These are phyloP conservation scores for Monilinia vaccinii-corymbosi DNA, from an alignment of 2,329 filamentous ascomycete genomes.

Conservation along the genomic window DNA sequence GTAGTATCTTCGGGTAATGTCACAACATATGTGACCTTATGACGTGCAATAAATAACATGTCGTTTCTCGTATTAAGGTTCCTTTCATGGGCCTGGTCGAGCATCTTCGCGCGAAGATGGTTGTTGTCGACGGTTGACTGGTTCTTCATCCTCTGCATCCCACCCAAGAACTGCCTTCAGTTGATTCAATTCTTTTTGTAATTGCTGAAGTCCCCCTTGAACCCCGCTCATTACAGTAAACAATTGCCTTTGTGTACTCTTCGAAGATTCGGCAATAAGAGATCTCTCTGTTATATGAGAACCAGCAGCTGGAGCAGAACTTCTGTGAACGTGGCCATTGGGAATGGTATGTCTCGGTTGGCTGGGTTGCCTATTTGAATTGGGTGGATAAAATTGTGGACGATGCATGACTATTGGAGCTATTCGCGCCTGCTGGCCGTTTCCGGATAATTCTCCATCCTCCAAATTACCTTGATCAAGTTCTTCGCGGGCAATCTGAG, in stretches of 20 bases:
- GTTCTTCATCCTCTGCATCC: conserved; percentile 13
- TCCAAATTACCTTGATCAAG: conserved; percentile 2
- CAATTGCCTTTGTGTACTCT: conserved; percentile 20
- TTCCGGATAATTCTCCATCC: not conserved
- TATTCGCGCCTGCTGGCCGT: not conserved
- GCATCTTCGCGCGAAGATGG: not conserved
- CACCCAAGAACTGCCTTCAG: conserved; percentile 22
- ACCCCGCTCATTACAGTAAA: conserved; percentile 20
- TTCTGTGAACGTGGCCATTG: not conserved
- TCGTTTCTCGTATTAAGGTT: not conserved
- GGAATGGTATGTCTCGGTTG: not conserved
- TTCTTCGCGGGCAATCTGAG: conserved; percentile 17
- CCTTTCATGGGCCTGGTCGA: not conserved
- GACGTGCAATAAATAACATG: not conserved
- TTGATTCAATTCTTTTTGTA: conserved; percentile 21
- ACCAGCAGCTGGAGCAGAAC: not conserved
- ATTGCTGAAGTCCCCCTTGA: conserved; percentile 19
- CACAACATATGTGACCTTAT: not conserved
- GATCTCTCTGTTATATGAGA: not conserved
- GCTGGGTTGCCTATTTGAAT: not conserved
- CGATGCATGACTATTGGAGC: not conserved
- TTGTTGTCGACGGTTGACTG: not conserved
- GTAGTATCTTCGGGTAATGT: not conserved
- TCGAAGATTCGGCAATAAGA: conserved; percentile 17
- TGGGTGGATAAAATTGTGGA: conserved; percentile 3